Conservation (phyloP, 257 asterid species). For the Cinchona pubescens region DNA sequence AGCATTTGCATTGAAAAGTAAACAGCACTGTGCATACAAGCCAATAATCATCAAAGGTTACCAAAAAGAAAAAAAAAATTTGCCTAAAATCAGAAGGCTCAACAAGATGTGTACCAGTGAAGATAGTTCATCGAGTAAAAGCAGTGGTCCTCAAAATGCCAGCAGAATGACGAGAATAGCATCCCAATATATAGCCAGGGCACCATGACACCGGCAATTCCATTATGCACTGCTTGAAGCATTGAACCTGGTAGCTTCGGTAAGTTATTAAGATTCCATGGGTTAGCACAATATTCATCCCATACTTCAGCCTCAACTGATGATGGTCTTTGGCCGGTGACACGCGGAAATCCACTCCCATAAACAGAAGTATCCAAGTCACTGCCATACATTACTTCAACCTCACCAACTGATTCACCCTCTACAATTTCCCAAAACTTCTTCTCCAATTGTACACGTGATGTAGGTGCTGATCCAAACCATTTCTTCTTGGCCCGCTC, state of each 20-base stretch:
- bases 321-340: conserved; percentile 44
- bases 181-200: conserved; percentile 96
- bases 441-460: conserved; percentile 73
- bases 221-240: conserved; percentile 82
- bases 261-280: conserved; percentile 93
- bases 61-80: conserved; percentile 8
- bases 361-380: conserved; percentile 86
- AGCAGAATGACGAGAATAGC: conserved; percentile 93
- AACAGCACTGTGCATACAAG: not conserved
- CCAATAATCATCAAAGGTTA: not conserved
- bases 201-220: conserved; percentile 96
- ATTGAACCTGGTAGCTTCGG: conserved; percentile 90
- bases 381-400: conserved; percentile 91
- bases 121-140: conserved; percentile 94
- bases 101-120: conserved; percentile 64
- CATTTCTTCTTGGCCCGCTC: conserved; percentile 83
- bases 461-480: conserved; percentile 68
- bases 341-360: conserved; percentile 94
- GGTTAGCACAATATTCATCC: conserved; percentile 77
- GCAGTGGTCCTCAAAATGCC: conserved; percentile 99
- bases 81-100: not conserved
- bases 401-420: conserved; percentile 86
- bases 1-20: not conserved
- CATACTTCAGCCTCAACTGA: conserved; percentile 58
- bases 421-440: conserved; percentile 89